These are phyloP conservation scores for Solanum sejunctum DNA, from an alignment of 257 asterid genomes.

Conservation along the genomic window DNA sequence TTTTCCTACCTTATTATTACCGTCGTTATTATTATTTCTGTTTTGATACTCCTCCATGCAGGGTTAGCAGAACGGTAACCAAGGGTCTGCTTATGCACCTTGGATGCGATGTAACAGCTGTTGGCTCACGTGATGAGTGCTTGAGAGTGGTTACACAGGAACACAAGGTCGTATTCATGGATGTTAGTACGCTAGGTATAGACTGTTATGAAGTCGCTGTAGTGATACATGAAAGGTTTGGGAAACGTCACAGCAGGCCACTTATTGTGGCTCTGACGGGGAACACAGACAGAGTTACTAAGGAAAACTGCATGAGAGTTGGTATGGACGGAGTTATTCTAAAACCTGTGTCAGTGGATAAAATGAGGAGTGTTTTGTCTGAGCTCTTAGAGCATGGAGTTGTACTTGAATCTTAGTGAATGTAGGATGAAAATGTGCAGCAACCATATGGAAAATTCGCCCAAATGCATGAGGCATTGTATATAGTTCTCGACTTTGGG, in stretches of 20 bases:
- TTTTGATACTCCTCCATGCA: conserved; percentile 4
- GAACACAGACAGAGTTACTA: conserved; percentile 47
- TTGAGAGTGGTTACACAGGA: conserved; percentile 43
- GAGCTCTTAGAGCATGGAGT: conserved; percentile 72
- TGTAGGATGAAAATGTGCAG: background rate
- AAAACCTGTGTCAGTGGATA: conserved; percentile 84
- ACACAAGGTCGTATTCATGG: conserved; percentile 74
- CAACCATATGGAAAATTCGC: background rate
- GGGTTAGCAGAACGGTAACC: conserved; percentile 84
- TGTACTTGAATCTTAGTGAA: conserved; percentile 30
- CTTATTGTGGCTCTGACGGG: conserved; percentile 58
- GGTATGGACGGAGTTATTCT: conserved; percentile 73
- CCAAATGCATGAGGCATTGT: background rate
- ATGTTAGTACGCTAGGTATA: conserved; percentile 43
- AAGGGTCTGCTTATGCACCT: conserved; percentile 81
- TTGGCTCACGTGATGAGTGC: conserved; percentile 73
- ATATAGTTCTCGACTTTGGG: background rate
- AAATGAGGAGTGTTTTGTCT: conserved; percentile 73
- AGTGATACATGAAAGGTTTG: conserved; percentile 47
- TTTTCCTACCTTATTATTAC: background rate
- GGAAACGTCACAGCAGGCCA: conserved; percentile 51
- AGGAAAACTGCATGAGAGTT: conserved; percentile 65
- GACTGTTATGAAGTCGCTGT: conserved; percentile 59
- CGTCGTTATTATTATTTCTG: background rate
- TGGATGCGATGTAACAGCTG: conserved; percentile 79